Base-by-base conservation (phyloP, 2,329 filamentous ascomycete species). In the Leptodontidium sp. region DNA sequence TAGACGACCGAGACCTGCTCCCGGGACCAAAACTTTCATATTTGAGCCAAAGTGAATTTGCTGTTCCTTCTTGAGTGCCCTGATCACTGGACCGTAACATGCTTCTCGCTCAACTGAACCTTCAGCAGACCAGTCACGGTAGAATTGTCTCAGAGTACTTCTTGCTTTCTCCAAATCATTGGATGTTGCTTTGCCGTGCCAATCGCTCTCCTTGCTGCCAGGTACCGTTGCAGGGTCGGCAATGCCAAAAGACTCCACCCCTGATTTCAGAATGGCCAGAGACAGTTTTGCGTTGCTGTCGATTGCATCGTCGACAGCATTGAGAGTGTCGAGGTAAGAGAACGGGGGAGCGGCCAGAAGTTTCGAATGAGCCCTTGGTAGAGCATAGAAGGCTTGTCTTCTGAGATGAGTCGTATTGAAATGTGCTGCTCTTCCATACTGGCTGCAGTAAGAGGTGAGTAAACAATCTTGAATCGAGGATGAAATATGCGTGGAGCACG, bases 81-180 rank as follows among this genome's bases (percentile, higher is more conserved):
- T 77, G 68, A 97, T 81, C 7, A 98, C 86, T 0, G 93, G 93
- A 0, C 84, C 86, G 77, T 96, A 97, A 77, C 91, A 93, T 2
- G 88, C 88, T n/a, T 88, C 84, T 49, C 96, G 85, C 82, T 99
- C 97, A 0, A 80, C 78, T 2, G 82, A 83, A 0, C 95, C 96
- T 75, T 92, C 94, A 1, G 84, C 86, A 29, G 93, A 93, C 96
- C 97, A 99, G 79, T 99, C 96, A 17, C 96, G 90, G 80, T 94
- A 98, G 79, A 98, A 93, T 77, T 99, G 96, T 12, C 95, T 90
- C 63, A 99, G 86, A 1, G 94, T 98, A 76, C 93, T 97, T 71
- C 94, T 88, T 1, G 95, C 94, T 81, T 98, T 99, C 78, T 97
- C 93, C 64, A 97, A 84, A 76, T 98, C 95, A 26, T 84, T 84